Percentiles rank a stretch among this genome's conserved stretches.
These are phyloP conservation scores for Licmophora abbreviata DNA, from an alignment of 108 stramenopile genomes.

Conservation along the genomic window DNA sequence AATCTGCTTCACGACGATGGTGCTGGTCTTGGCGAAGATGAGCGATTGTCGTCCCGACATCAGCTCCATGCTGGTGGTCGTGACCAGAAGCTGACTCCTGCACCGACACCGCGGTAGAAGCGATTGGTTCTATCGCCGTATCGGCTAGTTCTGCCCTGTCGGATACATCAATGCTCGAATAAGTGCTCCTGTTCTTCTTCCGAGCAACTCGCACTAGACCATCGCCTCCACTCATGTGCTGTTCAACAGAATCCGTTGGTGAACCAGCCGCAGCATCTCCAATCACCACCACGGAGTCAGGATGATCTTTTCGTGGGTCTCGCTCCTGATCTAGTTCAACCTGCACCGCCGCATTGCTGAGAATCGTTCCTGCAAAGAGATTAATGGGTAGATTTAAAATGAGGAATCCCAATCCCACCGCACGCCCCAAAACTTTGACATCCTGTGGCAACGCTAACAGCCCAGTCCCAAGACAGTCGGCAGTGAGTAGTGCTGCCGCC, in stretches of 20 bases:
- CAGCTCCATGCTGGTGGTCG: too few relatives aligned
- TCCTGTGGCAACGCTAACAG: slow-evolving; percentile 51
- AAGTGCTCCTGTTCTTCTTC: slow-evolving; percentile 10
- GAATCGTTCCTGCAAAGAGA: slow-evolving; percentile 49
- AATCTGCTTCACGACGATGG: slow-evolving; percentile 25
- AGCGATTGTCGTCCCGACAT: too few relatives aligned
- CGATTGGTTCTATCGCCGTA: not conserved
- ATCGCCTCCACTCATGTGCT: not conserved
- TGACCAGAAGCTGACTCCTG: too few relatives aligned
- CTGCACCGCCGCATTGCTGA: slow-evolving; percentile 28
- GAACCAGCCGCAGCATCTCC: not conserved
- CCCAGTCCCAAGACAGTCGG: slow-evolving; percentile 77
- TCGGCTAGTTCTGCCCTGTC: not conserved
- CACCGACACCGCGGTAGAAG: too few relatives aligned
- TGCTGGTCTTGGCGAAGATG: slow-evolving; percentile 1
- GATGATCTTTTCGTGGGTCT: not conserved
- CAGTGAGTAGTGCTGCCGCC: slow-evolving; percentile 43
- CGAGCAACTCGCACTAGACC: not conserved
- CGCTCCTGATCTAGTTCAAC: slow-evolving; percentile 30
- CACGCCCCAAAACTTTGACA: slow-evolving; percentile 30
- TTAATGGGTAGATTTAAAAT: slow-evolving; percentile 52
- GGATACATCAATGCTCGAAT: slow-evolving; percentile 11
- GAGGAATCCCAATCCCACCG: slow-evolving; percentile 44
- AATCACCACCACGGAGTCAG: not conserved
- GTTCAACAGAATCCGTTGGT: not conserved